Base-by-base conservation (phyloP, 371 early-diverging fungal genomes). In the Mucor plumbeus region DNA sequence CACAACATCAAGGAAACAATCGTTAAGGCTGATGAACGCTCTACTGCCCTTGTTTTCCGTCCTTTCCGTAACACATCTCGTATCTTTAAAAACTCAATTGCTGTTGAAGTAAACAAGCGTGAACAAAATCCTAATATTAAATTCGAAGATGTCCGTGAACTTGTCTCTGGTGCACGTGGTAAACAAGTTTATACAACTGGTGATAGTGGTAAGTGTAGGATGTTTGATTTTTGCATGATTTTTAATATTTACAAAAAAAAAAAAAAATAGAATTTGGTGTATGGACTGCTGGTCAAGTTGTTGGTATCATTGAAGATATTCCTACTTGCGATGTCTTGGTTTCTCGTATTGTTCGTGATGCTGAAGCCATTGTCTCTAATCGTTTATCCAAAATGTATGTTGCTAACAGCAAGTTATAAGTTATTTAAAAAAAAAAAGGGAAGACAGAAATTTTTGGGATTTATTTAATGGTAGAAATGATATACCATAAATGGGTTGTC, bases 51-150 rank as follows among this genome's bases (percentile, higher is more conserved):
- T 21, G 85, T 91, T 68, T 93, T 91, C 81, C 83, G 93, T 15
- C 90, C 93, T 7, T 83, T 93, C 79, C 90, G 88, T 79, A 91
- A 91, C 83, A 91, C 92, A 10, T 87, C 93, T 2, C 85, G 88
- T 67, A 90, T 92, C 48, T 91, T 92, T 78, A 87, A 89, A 40
- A 92, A 92, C 82, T 79, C 81, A 67, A 84, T 92, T 11, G 88
- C 91, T 19, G 67, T 74, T 36, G 91, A 92, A 73, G 91, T 93
- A 50, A 87, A 91, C 58, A 72, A 63, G 26, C 85, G 87, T 58
- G 91, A 92, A 74, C 80, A 79, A 59, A 62, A 81, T 44, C 82
- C 85, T 31, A 77, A 81, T 66, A 87, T 89, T 53, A 69, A 84
- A 60, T 93, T 93, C 71, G 77, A 87, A 14, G 88, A 91, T 68